These are phyloP conservation scores for Metarhizium anisopliae DNA, from an alignment of 2,329 filamentous ascomycete species.

Conservation along the genomic window DNA sequence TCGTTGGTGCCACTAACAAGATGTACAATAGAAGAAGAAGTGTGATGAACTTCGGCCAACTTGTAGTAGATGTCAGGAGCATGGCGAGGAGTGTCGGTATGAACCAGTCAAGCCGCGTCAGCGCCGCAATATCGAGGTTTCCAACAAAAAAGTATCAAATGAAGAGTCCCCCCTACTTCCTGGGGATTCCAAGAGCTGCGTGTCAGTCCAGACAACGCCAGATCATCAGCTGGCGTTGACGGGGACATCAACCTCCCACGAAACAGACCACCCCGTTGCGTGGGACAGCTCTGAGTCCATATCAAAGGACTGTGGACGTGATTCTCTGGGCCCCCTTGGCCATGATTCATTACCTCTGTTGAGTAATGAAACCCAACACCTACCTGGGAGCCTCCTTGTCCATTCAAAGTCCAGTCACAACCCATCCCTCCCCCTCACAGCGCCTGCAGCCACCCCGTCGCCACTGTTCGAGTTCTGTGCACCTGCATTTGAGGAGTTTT, in stretches of 20 bases:
- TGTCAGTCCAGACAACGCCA: constrained; percentile 6
- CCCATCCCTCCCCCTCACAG: constrained; percentile 17
- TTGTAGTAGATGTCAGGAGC: constrained; percentile 42
- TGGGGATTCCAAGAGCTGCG: constrained; percentile 3
- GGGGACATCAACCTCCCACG: background rate
- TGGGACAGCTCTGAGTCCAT: constrained; percentile 7
- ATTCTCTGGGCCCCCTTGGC: constrained; percentile 8
- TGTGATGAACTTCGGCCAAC: constrained; percentile 44
- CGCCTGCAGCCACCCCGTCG: constrained; percentile 11
- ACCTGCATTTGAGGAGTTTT: constrained; percentile 49
- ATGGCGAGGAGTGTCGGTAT: constrained; percentile 39
- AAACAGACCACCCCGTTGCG: background rate
- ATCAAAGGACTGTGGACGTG: background rate
- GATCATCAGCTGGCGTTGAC: constrained; percentile 10
- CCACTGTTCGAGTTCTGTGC: constrained; percentile 40
- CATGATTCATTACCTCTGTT: constrained; percentile 4
- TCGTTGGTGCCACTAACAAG: background rate
- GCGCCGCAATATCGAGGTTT: constrained; percentile 24
- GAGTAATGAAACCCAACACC: background rate
- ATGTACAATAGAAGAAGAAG: constrained; percentile 42
- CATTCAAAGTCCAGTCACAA: constrained; percentile 9
- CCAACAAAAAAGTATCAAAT: background rate
- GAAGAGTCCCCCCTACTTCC: background rate
- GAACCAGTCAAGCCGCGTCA: constrained; percentile 35
- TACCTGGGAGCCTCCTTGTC: background rate